phyloP scores from a whole-genome alignment of 768 basidiomycete genomes.

The Inosperma sp. region DNA sequence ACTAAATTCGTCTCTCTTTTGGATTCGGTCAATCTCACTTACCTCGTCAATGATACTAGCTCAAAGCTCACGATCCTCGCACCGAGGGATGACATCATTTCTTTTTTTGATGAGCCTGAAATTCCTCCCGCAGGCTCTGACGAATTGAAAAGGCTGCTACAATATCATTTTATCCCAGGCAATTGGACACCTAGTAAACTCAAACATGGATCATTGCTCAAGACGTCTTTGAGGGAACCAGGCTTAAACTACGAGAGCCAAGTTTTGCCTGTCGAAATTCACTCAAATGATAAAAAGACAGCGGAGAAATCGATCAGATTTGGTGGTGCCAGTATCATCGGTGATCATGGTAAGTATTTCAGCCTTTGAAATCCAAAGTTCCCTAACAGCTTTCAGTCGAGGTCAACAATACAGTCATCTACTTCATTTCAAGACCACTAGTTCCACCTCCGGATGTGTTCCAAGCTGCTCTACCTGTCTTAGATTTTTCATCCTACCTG shows the following conservation, averaged over 20 bases:
- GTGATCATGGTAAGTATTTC: constrained; percentile 65
- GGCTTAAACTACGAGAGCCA: constrained; percentile 69
- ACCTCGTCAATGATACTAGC: constrained; percentile 66
- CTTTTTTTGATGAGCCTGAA: constrained; percentile 46
- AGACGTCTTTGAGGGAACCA: constrained; percentile 69
- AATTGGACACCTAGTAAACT: constrained; percentile 69
- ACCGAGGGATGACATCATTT: constrained; percentile 80
- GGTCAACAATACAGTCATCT: constrained; percentile 76
- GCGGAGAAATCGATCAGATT: constrained; percentile 62
- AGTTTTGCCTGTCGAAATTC: constrained; percentile 66
- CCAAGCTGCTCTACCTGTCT: constrained; percentile 70
- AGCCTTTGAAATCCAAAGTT: too few species aligned
- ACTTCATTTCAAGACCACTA: constrained; percentile 82
- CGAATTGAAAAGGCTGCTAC: constrained; percentile 67
- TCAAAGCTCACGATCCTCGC: constrained; percentile 85
- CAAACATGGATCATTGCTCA: constrained; percentile 66
- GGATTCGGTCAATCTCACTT: constrained; percentile 72
- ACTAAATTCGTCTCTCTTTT: constrained; percentile 85
- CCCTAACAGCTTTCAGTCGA: too few species aligned
- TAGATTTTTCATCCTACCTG: constrained; percentile 89
- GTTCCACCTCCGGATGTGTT: constrained; percentile 79
- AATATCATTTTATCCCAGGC: constrained; percentile 91
- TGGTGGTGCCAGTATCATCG: constrained; percentile 76
- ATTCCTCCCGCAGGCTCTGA: constrained; percentile 62
- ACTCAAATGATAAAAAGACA: constrained; percentile 41